A percentile compares a stretch with the other conserved stretches of the same genome.
Evolutionary conservation across 192 early-diverging fungal genomes (phyloP).

Genomic region (Umbelopsis ramanniana): DNA sequence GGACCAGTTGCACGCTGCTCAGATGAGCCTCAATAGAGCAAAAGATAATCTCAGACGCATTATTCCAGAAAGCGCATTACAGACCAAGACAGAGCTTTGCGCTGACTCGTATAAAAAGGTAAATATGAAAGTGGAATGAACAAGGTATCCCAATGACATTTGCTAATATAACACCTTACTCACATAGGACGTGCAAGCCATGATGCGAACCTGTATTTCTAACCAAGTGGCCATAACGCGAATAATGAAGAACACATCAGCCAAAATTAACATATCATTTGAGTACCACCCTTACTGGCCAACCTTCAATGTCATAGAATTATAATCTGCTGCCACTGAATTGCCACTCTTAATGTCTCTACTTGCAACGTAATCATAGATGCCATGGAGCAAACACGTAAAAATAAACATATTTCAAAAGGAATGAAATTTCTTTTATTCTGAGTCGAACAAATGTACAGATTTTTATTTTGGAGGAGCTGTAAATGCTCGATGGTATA

Average conservation of each 20-base stretch:
- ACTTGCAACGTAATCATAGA: too few species aligned
- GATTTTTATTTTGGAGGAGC: not conserved
- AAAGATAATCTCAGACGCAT: conserved; percentile 24
- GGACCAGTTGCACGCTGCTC: conserved; percentile 18
- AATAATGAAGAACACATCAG: not conserved
- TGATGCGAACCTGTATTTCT: conserved; percentile 34
- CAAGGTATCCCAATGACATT: not conserved
- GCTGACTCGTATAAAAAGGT: conserved; percentile 31
- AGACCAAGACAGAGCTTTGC: conserved; percentile 35
- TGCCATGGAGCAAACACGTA: too few species aligned
- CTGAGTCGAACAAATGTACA: not conserved
- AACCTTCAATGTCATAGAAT: conserved; percentile 18
- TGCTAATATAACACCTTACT: not conserved
- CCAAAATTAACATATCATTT: conserved; percentile 23
- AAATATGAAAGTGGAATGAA: not conserved
- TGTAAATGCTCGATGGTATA: not conserved
- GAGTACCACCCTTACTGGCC: conserved; percentile 41
- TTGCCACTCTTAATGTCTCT: too few species aligned
- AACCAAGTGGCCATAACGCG: conserved; percentile 29
- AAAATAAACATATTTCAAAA: too few species aligned
- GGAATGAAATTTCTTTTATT: not conserved
- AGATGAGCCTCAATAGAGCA: conserved; percentile 20
- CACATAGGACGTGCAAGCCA: conserved; percentile 29
- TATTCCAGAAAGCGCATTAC: not conserved
- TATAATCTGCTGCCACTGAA: not conserved